These are phyloP conservation scores for Orbilia brochopaga DNA, from an alignment of 2,329 filamentous ascomycete species.

Conservation along the genomic window DNA sequence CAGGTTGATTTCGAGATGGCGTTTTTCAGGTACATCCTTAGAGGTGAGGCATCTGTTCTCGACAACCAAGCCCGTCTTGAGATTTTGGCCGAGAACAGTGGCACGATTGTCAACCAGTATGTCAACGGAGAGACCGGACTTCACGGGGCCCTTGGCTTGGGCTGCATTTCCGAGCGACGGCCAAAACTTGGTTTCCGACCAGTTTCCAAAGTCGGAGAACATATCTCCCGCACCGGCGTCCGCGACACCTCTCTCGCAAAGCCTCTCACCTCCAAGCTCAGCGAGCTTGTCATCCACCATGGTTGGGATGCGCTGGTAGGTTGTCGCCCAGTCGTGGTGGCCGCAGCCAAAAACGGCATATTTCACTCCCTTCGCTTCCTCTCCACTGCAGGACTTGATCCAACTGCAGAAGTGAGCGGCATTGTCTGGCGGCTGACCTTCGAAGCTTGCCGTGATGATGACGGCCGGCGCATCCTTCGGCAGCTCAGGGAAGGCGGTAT, in stretches of 20 bases:
- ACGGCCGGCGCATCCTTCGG: conserved; percentile 66
- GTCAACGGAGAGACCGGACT: conserved; percentile 49
- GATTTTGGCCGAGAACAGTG: conserved; percentile 68
- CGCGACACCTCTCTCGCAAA: conserved; percentile 64
- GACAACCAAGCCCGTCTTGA: conserved; percentile 67
- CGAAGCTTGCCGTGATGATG: conserved; percentile 74
- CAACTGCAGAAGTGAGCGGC: conserved; percentile 72
- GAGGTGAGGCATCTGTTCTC: conserved; percentile 64
- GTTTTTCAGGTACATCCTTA: conserved; percentile 65
- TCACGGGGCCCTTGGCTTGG: conserved; percentile 55
- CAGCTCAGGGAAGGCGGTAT: conserved; percentile 68
- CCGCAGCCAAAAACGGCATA: conserved; percentile 77
- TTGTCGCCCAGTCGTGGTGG: conserved; percentile 64
- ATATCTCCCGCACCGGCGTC: conserved; percentile 70
- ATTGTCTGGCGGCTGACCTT: conserved; percentile 76
- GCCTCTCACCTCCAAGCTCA: conserved; percentile 62
- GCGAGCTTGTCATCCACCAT: conserved; percentile 66
- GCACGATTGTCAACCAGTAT: conserved; percentile 59
- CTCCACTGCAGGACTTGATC: conserved; percentile 65
- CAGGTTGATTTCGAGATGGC: conserved; percentile 71
- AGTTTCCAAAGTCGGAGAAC: conserved; percentile 71
- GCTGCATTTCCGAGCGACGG: conserved; percentile 59
- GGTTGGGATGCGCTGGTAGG: conserved; percentile 72
- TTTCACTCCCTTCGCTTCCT: conserved; percentile 64
- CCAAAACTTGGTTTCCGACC: conserved; percentile 69